Evolutionary conservation across 2,329 filamentous ascomycete genomes (phyloP).

Genomic region (Pseudogymnoascus sp.): DNA sequence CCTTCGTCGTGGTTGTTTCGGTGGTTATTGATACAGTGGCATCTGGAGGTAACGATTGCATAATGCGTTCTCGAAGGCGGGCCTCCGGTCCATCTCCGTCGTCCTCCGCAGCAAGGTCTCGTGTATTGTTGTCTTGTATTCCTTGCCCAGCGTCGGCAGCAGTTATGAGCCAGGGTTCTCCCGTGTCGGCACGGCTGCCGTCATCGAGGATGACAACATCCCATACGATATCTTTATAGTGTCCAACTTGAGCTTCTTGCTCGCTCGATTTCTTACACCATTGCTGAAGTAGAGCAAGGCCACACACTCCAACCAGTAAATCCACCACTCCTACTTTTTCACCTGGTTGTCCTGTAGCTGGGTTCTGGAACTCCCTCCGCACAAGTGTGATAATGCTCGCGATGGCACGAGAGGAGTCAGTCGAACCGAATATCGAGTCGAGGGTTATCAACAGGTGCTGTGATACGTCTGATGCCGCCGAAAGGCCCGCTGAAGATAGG

Average conservation of each 20-base stretch:
- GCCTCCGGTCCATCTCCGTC: slow-evolving; percentile 39
- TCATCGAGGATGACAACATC: slow-evolving; percentile 58
- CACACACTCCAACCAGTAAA: slow-evolving; percentile 53
- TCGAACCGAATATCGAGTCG: slow-evolving; percentile 59
- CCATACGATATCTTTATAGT: slow-evolving; percentile 54
- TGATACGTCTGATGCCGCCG: slow-evolving; percentile 48
- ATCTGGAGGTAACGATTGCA: slow-evolving; percentile 46
- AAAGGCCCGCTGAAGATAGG: slow-evolving; percentile 48
- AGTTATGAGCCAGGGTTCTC: slow-evolving; percentile 29
- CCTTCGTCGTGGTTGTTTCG: slow-evolving; percentile 53
- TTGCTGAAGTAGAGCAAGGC: slow-evolving; percentile 54
- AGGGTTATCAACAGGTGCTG: slow-evolving; percentile 52
- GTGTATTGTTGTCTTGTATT: slow-evolving; percentile 33
- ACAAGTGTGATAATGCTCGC: slow-evolving; percentile 59
- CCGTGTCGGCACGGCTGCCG: slow-evolving; percentile 50
- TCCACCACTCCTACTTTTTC: slow-evolving; percentile 55
- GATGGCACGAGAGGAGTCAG: slow-evolving; percentile 61
- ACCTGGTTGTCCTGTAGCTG: slow-evolving; percentile 50
- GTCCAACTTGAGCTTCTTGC: slow-evolving; percentile 40
- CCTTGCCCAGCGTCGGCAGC: slow-evolving; percentile 19
- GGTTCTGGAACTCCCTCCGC: slow-evolving; percentile 57
- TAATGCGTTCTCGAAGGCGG: slow-evolving; percentile 46
- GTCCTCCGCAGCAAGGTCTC: slow-evolving; percentile 25
- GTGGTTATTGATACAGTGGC: slow-evolving; percentile 55
- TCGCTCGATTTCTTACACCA: slow-evolving; percentile 46